Evolutionary conservation across 805 yeast species (phyloP), one percentile per base, ranked within the genome.

Genomic region (Peterozyma toletana): DNA sequence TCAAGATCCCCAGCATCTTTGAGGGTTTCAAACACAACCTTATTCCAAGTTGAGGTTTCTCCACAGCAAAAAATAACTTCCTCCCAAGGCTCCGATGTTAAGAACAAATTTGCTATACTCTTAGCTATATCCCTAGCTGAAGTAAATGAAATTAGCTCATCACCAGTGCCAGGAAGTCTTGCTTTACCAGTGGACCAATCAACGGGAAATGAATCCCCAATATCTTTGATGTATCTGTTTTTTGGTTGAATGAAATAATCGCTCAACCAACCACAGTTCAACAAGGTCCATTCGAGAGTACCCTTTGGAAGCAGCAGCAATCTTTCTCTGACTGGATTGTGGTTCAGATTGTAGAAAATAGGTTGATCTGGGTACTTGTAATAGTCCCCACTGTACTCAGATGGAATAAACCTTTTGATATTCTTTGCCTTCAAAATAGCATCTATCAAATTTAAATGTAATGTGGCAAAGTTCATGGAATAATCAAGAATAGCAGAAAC

Each of bases 211-310:
- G 29, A 18, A 27, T 36, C 38, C 16, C 21, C 38, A n/a, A 36
- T 18, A 15, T 36, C 38, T 27, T 36, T 36, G 38, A 36, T 36
- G 38, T 36, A 36, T 36, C 38, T 36, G 38, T 15, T 36, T 5
- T 15, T 15, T 18, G 38, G 21, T n/a, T 13, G 16, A 15, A 36
- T 15, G 7, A 36, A 36, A 15, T 36, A 36, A 16, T 36, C 38
- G 38, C 11, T 36, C 29, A 36, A 27, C 38, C 38, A 36, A 13
- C 38, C 38, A 15, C 38, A 36, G 17, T 27, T 17, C 29, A 36
- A 17, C 16, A 36, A 15, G 6, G 38, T 11, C n/a, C 17, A 36
- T 27, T 36, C 16, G 4, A 36, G 17, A 5, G 17, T 4, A 16
- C 38, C 38, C 6, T 36, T 36, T 18, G 21, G 27, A 7, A 21